Percentiles rank a stretch among this genome's conserved stretches.
These are phyloP conservation scores for Trametes hirsuta DNA, from an alignment of 1,284 basidiomycete genomes.

Conservation along the genomic window DNA sequence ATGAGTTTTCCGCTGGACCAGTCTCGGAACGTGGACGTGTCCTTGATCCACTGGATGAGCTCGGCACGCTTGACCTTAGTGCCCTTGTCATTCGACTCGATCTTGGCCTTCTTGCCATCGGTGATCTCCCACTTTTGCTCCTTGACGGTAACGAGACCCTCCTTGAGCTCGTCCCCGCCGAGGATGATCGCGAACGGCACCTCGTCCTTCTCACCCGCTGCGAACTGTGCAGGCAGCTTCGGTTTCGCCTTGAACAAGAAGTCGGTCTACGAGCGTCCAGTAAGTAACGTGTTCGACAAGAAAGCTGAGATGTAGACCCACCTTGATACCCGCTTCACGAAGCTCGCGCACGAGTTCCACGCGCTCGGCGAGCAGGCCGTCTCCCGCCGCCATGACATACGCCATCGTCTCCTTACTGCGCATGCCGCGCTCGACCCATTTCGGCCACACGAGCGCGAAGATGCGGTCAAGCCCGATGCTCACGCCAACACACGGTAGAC, in stretches of 20 bases:
- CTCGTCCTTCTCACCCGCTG: constrained; percentile 89
- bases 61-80: constrained; percentile 68
- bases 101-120: constrained; percentile 74
- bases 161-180: constrained; percentile 84
- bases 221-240: constrained; percentile 87
- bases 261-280: constrained; percentile 66
- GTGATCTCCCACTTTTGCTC: constrained; percentile 86
- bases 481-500: constrained; percentile 92
- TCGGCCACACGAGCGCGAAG: constrained; percentile 90
- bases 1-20: constrained; percentile 48
- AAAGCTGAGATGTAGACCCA: constrained; percentile 35
- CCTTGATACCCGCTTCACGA: constrained; percentile 90
- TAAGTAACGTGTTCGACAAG: too few species aligned
- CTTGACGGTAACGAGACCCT: constrained; percentile 89
- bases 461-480: constrained; percentile 96
- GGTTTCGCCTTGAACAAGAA: constrained; percentile 94
- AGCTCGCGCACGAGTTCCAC: constrained; percentile 84
- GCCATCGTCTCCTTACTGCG: constrained; percentile 94
- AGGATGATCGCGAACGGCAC: constrained; percentile 92
- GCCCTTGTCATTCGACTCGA: constrained; percentile 67
- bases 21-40: constrained; percentile 47
- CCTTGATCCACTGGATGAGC: constrained; percentile 72
- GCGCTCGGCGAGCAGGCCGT: constrained; percentile 87
- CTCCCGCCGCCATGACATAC: constrained; percentile 92
- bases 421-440: constrained; percentile 76